Evolutionary conservation across 179 eudicot genomes (phyloP), one percentile per base, ranked within the genome.

Genomic region (Vitellaria paradoxa): DNA sequence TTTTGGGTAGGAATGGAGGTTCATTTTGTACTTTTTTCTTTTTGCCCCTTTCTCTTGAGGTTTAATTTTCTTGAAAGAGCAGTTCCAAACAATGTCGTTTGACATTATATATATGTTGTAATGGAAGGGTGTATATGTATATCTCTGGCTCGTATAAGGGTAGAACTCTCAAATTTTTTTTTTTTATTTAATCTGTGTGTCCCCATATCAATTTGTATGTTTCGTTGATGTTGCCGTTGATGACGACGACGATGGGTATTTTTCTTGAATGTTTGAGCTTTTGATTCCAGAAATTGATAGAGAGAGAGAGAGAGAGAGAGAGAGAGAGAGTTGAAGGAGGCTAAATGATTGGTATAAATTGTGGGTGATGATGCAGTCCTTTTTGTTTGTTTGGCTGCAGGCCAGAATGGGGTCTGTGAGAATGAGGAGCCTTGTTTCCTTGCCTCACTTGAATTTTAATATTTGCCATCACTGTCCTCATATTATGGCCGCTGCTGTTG

Each of bases 121-220:
- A 21, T 76, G 78, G 66, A 72, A 30, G 75, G 85, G 79, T 76
- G 77, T 76, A 72, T 46, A 76, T 72, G 70, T 79, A 77, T 70
- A 77, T 81, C 78, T 69, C 70, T 67, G 80, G 78, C 77, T 61
- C 64, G 79, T 59, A 57, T 72, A 37, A 65, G 61, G 70, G 55
- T 77, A 21, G 46, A 53, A 77, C 77, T 68, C 77, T 65, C 46
- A 73, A 46, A 73, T 73, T 73, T 65, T 55, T 56, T 79, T 73
- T 73, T 65, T 55, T 56, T 18, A 67, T 68, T 68, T 67, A 42
- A 52, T 49, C 72, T 74, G 37, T 74, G 37, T 62, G 69, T 26
- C 37, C 68, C 46, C 62, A 42, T 78, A 24, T 49, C 26, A 24
- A 37, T 9, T 49, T 42, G 53, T 2, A 0, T 76, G 55, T 50